These are phyloP conservation scores for Ploettnerulaceae sp. DNA, from an alignment of 2,329 filamentous ascomycete genomes.

Conservation along the genomic window DNA sequence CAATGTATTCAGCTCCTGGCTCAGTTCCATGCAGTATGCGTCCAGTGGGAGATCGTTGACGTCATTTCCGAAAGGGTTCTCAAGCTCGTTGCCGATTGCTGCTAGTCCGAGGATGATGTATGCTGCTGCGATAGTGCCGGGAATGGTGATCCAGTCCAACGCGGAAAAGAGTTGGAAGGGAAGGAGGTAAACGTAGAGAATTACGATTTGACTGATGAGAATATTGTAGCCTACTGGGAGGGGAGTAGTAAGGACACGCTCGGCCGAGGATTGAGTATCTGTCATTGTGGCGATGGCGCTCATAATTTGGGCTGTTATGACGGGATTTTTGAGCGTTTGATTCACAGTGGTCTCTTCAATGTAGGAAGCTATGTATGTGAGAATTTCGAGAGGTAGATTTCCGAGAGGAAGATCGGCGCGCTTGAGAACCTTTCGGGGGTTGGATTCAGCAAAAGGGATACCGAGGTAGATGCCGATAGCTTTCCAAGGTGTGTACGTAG, in stretches of 20 bases:
- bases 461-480: constrained; percentile 67
- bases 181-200: constrained; percentile 74
- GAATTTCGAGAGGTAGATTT: constrained; percentile 78
- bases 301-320: constrained; percentile 31
- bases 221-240: constrained; percentile 80
- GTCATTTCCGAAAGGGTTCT: constrained; percentile 79
- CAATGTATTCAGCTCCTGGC: constrained; percentile 69
- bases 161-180: constrained; percentile 70
- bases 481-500: constrained; percentile 46
- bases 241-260: constrained; percentile 77
- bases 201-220: constrained; percentile 80
- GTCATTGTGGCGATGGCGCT: constrained; percentile 54
- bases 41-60: constrained; percentile 80
- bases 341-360: constrained; percentile 29
- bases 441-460: constrained; percentile 69
- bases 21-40: constrained; percentile 69
- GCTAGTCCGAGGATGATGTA: constrained; percentile 80
- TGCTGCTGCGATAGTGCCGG: constrained; percentile 64
- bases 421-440: constrained; percentile 75
- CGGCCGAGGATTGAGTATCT: constrained; percentile 66
- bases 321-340: constrained; percentile 33
- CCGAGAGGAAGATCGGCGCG: constrained; percentile 66
- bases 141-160: constrained; percentile 71
- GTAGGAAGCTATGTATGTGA: constrained; percentile 59
- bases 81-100: constrained; percentile 73